Base-by-base conservation (phyloP, 2,329 filamentous ascomycete species). In the Chaetomium olivaceum region DNA sequence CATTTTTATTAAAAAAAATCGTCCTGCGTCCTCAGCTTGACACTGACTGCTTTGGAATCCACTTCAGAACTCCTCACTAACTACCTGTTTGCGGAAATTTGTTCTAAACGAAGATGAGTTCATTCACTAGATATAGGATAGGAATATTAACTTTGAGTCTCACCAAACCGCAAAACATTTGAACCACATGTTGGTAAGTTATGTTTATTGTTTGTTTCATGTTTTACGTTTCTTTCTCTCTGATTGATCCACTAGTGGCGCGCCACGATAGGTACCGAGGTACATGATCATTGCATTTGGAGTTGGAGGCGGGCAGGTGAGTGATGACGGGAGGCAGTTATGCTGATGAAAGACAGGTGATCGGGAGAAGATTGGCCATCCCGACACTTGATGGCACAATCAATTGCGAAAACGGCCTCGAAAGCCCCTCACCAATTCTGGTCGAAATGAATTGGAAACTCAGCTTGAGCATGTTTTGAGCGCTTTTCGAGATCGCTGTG, bases 301-400 rank as follows among this genome's bases (percentile, higher is more conserved):
- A 39, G 14, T 39, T 16, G 36, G 19, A 39, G 14, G 36, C 19
- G 36, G 36, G 19, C 3, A 39, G 1, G 36, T 19, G 14, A 39
- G 39, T 43, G 39, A 43, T 43, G 39, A 43, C 1, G 36, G n/a
- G n/a, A n/a, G n/a, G n/a, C n/a, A n/a, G n/a, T n/a, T 14, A 43
- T n/a, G 33, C 9, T 19, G 39, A 43, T 19, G 5, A 19, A 2
- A 43, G 16, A 43, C 39, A n/a, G 39, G 16, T 43, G 39, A 43
- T 43, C 29, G 19, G 12, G 31, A 27, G 16, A 59, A 25, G 27
- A 56, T 65, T 65, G 58, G 54, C 27, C 54, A 65, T 65, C 29
- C 52, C 48, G 33, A 36, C 29, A 25, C 8, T 54, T 23, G 58
- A 65, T 61, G 58, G 58, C 58, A 61, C 54, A 52, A 65, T 58